Percentiles rank a stretch among this genome's conserved stretches.
These are phyloP conservation scores for Taphrina wiesneri DNA, from an alignment of 1,139 yeast genomes.

Conservation along the genomic window DNA sequence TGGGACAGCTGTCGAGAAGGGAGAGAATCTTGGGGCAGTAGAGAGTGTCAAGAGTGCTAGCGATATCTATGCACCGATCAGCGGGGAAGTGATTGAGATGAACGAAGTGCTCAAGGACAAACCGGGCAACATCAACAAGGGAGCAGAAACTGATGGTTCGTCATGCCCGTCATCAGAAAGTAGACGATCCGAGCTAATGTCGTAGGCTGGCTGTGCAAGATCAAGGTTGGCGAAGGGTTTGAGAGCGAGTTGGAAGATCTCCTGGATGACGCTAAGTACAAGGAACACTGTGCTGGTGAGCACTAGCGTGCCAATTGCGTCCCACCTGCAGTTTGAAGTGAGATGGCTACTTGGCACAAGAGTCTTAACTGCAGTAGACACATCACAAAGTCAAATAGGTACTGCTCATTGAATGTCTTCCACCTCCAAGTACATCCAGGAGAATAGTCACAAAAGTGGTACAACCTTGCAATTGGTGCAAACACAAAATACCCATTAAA, in stretches of 20 bases:
- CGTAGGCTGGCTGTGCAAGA: conserved; percentile 84
- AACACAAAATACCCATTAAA: too few species aligned
- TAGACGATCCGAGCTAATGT: not conserved
- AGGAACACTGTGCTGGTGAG: conserved; percentile 32
- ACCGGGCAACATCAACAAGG: conserved; percentile 79
- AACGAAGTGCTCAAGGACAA: conserved; percentile 65
- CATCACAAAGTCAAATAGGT: too few species aligned
- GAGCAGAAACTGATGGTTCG: conserved; percentile 52
- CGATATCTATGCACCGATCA: conserved; percentile 86
- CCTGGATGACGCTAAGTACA: conserved; percentile 60
- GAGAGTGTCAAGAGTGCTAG: conserved; percentile 94
- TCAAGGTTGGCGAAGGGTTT: conserved; percentile 53
- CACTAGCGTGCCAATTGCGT: too few species aligned
- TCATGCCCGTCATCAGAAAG: not conserved
- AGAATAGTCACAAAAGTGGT: too few species aligned
- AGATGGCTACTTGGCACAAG: too few species aligned
- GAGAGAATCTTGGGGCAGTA: conserved; percentile 87
- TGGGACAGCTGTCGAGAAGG: conserved; percentile 64
- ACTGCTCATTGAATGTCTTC: too few species aligned
- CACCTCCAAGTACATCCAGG: too few species aligned
- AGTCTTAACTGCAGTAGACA: too few species aligned
- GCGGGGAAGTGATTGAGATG: conserved; percentile 72
- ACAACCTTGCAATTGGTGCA: too few species aligned
- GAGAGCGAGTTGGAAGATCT: conserved; percentile 50
- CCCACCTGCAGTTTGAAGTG: too few species aligned